phyloP scores from a whole-genome alignment of 768 basidiomycete genomes.

The Xerocomus spinulosus region DNA sequence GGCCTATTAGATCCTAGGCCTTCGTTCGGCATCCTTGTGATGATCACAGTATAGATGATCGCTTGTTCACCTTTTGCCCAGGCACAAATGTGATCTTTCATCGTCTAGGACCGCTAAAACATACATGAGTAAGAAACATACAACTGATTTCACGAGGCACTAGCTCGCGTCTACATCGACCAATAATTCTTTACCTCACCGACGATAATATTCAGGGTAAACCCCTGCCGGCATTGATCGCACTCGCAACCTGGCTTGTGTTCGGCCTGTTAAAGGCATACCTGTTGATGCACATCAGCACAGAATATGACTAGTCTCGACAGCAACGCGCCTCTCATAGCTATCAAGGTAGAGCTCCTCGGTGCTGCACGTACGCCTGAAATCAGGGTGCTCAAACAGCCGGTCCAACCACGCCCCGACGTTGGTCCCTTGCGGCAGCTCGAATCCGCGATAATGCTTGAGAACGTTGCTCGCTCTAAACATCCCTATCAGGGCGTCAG shows the following conservation, averaged over 20 bases:
- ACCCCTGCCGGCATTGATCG: slow-evolving; percentile 62
- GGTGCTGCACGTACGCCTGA: slow-evolving; percentile 65
- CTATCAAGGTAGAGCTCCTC: slow-evolving; percentile 65
- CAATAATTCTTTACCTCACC: not conserved
- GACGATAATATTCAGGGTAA: slow-evolving; percentile 45
- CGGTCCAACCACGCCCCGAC: slow-evolving; percentile 51
- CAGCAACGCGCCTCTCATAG: slow-evolving; percentile 55
- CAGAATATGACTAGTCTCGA: not conserved
- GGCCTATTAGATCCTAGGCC: no score
- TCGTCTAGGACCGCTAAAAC: no score
- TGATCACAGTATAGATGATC: no score
- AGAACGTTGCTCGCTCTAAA: slow-evolving; percentile 61
- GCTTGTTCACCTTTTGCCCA: no score
- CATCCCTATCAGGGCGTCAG: slow-evolving; percentile 51
- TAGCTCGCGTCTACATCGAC: no score
- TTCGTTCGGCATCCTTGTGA: no score
- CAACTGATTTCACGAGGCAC: no score
- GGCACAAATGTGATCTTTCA: no score
- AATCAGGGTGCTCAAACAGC: slow-evolving; percentile 55
- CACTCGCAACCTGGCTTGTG: slow-evolving; percentile 71
- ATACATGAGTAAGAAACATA: no score
- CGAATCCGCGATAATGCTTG: slow-evolving; percentile 64
- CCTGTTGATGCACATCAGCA: slow-evolving; percentile 31
- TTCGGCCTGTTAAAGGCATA: slow-evolving; percentile 76
- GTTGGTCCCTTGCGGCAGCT: slow-evolving; percentile 44